phyloP scores from a whole-genome alignment of 2,329 filamentous ascomycete genomes.

The Colletotrichum euphorbiae region DNA sequence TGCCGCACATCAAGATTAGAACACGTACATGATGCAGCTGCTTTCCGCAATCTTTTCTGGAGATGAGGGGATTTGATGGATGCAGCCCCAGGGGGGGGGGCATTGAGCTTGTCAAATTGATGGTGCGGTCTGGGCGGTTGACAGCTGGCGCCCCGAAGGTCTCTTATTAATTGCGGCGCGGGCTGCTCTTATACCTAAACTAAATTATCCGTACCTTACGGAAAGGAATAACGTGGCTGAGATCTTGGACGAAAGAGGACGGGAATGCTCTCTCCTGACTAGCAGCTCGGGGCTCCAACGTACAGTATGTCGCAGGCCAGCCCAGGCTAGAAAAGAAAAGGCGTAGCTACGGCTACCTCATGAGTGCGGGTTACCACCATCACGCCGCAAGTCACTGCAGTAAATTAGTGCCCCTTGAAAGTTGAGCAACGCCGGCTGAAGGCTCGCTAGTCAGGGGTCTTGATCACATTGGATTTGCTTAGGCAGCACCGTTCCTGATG shows the following conservation, averaged over 20 bases:
- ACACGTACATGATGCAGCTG: slow-evolving; percentile 4
- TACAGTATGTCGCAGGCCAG: neutral
- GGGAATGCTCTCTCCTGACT: slow-evolving; percentile 11
- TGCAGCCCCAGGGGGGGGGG: slow-evolving; percentile 18
- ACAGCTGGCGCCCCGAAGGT: neutral
- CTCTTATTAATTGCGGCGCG: slow-evolving; percentile 21
- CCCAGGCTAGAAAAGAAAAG: slow-evolving; percentile 16
- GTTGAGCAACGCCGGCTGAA: slow-evolving; percentile 26
- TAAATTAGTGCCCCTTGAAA: neutral
- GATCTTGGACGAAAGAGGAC: slow-evolving; percentile 25
- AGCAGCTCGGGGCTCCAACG: slow-evolving; percentile 8
- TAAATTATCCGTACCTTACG: too few species aligned
- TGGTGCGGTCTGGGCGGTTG: slow-evolving; percentile 4
- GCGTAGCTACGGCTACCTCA: neutral
- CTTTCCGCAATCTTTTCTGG: slow-evolving; percentile 31
- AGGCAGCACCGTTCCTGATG: slow-evolving; percentile 36
- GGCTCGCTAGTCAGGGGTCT: slow-evolving; percentile 34
- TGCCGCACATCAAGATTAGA: neutral
- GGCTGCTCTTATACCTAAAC: neutral
- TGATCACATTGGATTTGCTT: neutral
- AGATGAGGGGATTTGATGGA: slow-evolving; percentile 36
- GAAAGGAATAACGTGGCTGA: slow-evolving; percentile 1
- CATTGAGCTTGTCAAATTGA: slow-evolving; percentile 23
- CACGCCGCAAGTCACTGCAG: too few species aligned
- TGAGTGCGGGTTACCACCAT: too few species aligned